Evolutionary conservation across 2,329 filamentous ascomycete genomes (phyloP), one percentile per base, ranked within the genome.

Genomic region (Microascus cirrosus): DNA sequence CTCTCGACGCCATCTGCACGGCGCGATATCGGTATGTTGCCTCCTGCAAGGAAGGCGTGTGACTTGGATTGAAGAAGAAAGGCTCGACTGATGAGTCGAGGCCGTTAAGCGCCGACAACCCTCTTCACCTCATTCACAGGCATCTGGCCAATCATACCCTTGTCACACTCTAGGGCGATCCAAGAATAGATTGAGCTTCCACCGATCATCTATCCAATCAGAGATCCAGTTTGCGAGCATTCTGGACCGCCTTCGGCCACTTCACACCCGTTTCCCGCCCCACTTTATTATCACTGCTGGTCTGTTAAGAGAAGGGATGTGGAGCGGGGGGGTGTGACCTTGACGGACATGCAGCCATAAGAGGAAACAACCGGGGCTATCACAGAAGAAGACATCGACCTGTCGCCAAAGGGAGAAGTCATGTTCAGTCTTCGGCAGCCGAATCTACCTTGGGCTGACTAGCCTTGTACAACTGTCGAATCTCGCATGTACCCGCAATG

Each of bases 161-260:
- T 53, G 39, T 39, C 45, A 60, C 55, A 56, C 52, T 59, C 51
- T 55, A 45, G 42, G 59, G 53, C 50, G 32, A 56, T 61, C 62
- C 59, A 64, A 64, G 61, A 64, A 64, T 64, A 64, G 62, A 64
- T 55, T 59, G 56, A 48, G 55, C 56, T 42, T 24, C 56, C 55
- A 48, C 53, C 59, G 50, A 39, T 18, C 54, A n/a, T 18, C 62
- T 63, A 62, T 62, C 45, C 45, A 50, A 50, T 50, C 28, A 32
- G 28, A 32, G 28, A 8, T 8, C 28, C 28, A 8, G 28, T 8
- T 32, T 32, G 28, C 28, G 28, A 32, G 28, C 28, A 32, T 8
- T 32, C 28, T 8, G 28, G 28, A 32, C 28, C 28, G 28, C 8
- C 28, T 32, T 32, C 4, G 28, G 28, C 28, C 39, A n/a, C 39